These are phyloP conservation scores for Pseudozyma hubeiensis DNA, from an alignment of 1,284 basidiomycete species.

Conservation along the genomic window DNA sequence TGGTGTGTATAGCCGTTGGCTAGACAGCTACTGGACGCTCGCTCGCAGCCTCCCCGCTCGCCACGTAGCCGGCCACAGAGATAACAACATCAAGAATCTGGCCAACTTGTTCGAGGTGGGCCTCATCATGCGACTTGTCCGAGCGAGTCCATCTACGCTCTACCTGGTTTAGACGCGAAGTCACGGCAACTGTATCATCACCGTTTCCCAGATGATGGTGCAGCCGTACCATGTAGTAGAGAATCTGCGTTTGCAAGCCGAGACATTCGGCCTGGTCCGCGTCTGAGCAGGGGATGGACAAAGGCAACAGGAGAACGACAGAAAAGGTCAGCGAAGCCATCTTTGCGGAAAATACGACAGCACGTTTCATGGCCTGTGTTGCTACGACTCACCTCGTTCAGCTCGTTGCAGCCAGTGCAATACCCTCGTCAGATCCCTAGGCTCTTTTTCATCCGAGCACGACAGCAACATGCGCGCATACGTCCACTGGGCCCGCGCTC, in stretches of 20 bases:
- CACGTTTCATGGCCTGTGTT: not conserved
- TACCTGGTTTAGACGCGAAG: conserved; percentile 11
- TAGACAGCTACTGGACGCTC: conserved; percentile 2
- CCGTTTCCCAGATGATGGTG: conserved; percentile 35
- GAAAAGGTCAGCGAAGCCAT: conserved; percentile 3
- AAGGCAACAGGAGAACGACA: not conserved
- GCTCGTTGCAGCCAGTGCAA: conserved; percentile 33
- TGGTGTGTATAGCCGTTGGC: not conserved
- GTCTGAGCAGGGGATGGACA: conserved; percentile 11
- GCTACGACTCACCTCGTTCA: conserved; percentile 25
- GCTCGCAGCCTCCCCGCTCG: conserved; percentile 34
- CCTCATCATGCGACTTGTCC: conserved; percentile 13
- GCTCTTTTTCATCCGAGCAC: conserved; percentile 22
- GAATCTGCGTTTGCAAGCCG: conserved; percentile 40
- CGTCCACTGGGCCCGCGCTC: conserved; percentile 37
- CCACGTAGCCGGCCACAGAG: conserved; percentile 40
- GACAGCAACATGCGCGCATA: conserved; percentile 39
- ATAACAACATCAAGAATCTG: conserved; percentile 34
- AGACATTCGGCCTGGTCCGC: conserved; percentile 31
- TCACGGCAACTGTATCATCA: not conserved
- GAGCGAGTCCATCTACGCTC: conserved; percentile 27
- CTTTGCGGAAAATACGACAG: not conserved
- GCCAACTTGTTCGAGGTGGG: conserved; percentile 15
- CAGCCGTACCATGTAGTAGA: conserved; percentile 47
- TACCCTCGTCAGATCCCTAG: conserved; percentile 14